Conservation (phyloP, 768 basidiomycete genomes). For the Gloeostereum incarnatum region DNA sequence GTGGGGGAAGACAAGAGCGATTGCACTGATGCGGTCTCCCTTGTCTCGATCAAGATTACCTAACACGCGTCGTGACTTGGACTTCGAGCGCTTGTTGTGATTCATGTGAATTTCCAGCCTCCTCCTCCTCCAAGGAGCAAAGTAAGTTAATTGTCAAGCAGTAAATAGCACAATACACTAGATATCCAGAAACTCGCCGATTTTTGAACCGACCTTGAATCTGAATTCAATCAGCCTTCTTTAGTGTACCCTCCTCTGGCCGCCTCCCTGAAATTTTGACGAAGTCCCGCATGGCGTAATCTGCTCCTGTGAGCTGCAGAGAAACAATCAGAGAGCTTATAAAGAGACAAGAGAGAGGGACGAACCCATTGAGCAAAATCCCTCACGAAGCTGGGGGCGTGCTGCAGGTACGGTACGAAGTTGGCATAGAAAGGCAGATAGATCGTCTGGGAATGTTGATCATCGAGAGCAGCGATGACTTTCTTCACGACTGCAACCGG, state of each 20-base stretch:
- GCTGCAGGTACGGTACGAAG: constrained; percentile 41
- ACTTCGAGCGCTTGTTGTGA: no score
- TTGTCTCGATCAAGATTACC: no score
- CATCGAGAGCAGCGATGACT: constrained; percentile 76
- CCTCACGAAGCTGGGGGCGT: constrained; percentile 63
- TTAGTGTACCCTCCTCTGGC: constrained; percentile 30
- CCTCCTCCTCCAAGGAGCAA: no score
- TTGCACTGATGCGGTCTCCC: no score
- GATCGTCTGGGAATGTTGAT: constrained; percentile 65
- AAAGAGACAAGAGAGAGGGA: constrained; percentile 1
- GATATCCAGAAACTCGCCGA: no score
- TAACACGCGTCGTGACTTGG: no score
- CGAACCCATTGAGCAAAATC: constrained; percentile 72
- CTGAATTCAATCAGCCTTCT: no score
- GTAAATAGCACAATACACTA: no score
- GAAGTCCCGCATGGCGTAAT: constrained; percentile 64
- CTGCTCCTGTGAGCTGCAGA: constrained; percentile 53
- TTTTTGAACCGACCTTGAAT: no score
- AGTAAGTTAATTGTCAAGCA: no score
- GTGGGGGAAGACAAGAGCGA: background rate
- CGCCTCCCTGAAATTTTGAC: constrained; percentile 53
- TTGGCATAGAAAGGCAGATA: constrained; percentile 67
- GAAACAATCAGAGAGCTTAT: constrained; percentile 2
- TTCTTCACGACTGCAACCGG: constrained; percentile 72
- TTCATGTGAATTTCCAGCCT: no score